phyloP scores from a whole-genome alignment of 2,329 filamentous ascomycete species.

The Monosporascus cannonballus region DNA sequence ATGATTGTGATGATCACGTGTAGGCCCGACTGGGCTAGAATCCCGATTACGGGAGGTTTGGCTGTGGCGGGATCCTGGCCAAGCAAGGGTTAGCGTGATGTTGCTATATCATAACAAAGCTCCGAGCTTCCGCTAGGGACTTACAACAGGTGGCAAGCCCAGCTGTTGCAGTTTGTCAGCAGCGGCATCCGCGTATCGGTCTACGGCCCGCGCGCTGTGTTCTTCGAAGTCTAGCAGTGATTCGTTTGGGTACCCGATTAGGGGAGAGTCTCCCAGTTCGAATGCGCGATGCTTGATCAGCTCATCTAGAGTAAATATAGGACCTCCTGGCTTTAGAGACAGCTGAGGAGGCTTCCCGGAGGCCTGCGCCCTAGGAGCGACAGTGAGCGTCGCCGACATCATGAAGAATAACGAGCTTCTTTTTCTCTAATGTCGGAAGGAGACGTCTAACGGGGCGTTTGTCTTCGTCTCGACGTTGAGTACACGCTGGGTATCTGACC shows the following conservation, averaged over 20 bases:
- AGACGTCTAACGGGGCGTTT: neutral
- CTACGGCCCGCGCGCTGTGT: neutral
- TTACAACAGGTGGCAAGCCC: neutral
- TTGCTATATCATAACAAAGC: neutral
- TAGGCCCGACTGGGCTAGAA: neutral
- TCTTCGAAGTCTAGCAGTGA: constrained; percentile 1
- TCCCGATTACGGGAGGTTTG: neutral
- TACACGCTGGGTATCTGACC: neutral
- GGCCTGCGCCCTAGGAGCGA: neutral
- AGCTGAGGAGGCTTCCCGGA: neutral
- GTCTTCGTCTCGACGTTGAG: neutral
- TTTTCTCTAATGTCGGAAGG: neutral
- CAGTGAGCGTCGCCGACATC: neutral
- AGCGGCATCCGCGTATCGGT: neutral
- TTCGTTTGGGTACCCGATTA: neutral
- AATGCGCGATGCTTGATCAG: neutral
- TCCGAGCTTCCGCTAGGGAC: neutral
- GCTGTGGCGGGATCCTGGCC: neutral
- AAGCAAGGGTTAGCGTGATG: neutral
- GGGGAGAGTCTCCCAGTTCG: neutral
- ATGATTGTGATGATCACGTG: neutral
- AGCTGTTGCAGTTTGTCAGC: neutral
- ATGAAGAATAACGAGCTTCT: neutral
- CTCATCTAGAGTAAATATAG: neutral
- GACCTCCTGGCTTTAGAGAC: neutral